Evolutionary conservation across 768 basidiomycete species (phyloP).

Genomic region (Asterophora parasitica): DNA sequence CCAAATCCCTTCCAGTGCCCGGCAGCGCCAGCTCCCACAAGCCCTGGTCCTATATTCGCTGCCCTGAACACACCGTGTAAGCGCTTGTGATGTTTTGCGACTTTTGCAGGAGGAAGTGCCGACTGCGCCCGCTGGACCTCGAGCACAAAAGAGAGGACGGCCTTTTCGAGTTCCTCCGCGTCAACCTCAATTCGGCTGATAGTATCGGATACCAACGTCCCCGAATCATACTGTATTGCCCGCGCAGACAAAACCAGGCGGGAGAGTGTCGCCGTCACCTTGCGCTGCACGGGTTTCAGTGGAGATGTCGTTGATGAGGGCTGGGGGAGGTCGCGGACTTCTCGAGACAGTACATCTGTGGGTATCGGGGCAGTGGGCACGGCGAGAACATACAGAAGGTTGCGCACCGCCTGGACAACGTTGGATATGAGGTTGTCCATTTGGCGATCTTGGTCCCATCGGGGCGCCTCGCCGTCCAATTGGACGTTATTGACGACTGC

Average conservation of each 20-base stretch:
- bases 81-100: constrained; percentile 42
- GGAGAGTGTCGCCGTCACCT: constrained; percentile 84
- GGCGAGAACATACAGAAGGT: constrained; percentile 67
- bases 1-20: constrained; percentile 85
- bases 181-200: constrained; percentile 69
- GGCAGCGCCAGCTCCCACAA: constrained; percentile 76
- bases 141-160: constrained; percentile 59
- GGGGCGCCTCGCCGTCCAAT: constrained; percentile 36
- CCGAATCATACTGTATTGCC: constrained; percentile 80
- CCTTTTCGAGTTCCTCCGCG: constrained; percentile 70
- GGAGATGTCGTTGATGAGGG: constrained; percentile 45
- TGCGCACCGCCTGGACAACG: constrained; percentile 70
- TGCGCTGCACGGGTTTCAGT: constrained; percentile 76
- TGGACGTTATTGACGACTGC: constrained; percentile 61
- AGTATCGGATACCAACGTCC: constrained; percentile 55
- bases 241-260: constrained; percentile 89
- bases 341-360: constrained; percentile 45
- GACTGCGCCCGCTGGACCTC: constrained; percentile 61
- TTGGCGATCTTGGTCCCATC: constrained; percentile 48
- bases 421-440: constrained; percentile 60
- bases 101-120: constrained; percentile 22
- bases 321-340: constrained; percentile 39
- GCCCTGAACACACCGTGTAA: constrained; percentile 58
- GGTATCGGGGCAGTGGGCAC: constrained; percentile 59
- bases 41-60: constrained; percentile 63